Conservation (phyloP, 2,329 filamentous ascomycete genomes). For the Exophiala bonariae region DNA sequence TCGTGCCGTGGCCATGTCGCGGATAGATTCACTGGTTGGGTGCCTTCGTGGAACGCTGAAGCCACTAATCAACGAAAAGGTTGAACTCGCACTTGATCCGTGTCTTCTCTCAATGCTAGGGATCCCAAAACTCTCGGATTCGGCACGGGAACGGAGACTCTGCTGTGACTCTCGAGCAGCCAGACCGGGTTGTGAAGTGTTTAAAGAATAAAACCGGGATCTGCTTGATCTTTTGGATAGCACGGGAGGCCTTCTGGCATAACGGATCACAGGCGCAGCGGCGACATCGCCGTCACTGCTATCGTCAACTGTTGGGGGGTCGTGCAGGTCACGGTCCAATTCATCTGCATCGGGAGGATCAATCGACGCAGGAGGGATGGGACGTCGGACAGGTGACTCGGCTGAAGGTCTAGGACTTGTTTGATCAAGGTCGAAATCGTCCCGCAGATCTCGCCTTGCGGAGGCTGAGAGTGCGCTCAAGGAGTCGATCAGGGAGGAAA, state of each 20-base stretch:
- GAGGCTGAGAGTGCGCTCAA: conserved; percentile 63
- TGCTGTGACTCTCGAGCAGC: conserved; percentile 19
- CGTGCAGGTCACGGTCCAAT: conserved; percentile 17
- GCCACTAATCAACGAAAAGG: conserved; percentile 21
- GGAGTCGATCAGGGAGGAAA: conserved; percentile 63
- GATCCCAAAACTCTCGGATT: conserved; percentile 20
- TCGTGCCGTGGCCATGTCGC: conserved; percentile 14
- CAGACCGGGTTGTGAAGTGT: conserved; percentile 14
- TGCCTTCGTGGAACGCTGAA: conserved; percentile 13
- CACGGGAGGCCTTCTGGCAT: conserved; percentile 20
- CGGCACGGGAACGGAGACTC: conserved; percentile 22
- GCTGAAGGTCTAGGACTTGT: neutral
- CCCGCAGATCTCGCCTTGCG: conserved; percentile 25
- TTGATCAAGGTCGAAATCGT: conserved; percentile 3
- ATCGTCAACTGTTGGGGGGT: conserved; percentile 14
- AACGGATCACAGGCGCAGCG: conserved; percentile 22
- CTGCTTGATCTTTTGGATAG: conserved; percentile 17
- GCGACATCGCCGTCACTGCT: conserved; percentile 23
- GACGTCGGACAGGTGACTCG: neutral
- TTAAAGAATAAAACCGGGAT: conserved; percentile 15
- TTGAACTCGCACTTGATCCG: conserved; percentile 20
- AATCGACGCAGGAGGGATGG: conserved; percentile 2
- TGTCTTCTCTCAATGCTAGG: conserved; percentile 23
- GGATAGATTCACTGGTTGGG: conserved; percentile 16
- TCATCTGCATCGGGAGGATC: conserved; percentile 16